These are phyloP conservation scores for Tuber umbilicatum DNA, from an alignment of 495 filamentous ascomycete genomes.

Conservation along the genomic window DNA sequence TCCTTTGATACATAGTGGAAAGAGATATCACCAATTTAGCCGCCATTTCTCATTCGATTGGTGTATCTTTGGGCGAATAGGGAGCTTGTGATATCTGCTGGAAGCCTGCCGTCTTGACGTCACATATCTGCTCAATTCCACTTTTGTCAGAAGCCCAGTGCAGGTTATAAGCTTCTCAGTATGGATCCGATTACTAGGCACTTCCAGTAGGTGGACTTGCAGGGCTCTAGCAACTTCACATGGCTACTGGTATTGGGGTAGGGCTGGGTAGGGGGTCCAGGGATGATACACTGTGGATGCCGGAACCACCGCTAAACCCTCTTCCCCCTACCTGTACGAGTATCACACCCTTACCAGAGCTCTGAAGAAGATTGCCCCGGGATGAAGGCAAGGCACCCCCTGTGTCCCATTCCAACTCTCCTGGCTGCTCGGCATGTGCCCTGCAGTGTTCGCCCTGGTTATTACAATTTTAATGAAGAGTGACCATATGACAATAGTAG, in stretches of 20 bases:
- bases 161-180: neutral
- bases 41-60: neutral
- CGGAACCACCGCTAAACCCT: neutral
- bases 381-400: neutral
- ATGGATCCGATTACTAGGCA: neutral
- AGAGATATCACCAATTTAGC: neutral
- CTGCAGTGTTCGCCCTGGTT: neutral
- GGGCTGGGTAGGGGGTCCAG: neutral
- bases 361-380: neutral
- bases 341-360: neutral
- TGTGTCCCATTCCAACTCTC: neutral
- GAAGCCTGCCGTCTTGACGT: neutral
- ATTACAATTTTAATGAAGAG: neutral
- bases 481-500: neutral
- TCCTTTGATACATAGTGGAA: neutral
- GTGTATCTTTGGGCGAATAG: neutral
- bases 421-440: neutral
- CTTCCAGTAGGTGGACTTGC: neutral
- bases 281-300: neutral
- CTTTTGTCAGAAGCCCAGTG: neutral
- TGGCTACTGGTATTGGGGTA: neutral
- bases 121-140: neutral
- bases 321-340: neutral
- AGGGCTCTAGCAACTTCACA: neutral
- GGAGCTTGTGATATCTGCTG: neutral